Conservation (phyloP, 805 yeast species). For the Grigorovia yakushimaensis region DNA sequence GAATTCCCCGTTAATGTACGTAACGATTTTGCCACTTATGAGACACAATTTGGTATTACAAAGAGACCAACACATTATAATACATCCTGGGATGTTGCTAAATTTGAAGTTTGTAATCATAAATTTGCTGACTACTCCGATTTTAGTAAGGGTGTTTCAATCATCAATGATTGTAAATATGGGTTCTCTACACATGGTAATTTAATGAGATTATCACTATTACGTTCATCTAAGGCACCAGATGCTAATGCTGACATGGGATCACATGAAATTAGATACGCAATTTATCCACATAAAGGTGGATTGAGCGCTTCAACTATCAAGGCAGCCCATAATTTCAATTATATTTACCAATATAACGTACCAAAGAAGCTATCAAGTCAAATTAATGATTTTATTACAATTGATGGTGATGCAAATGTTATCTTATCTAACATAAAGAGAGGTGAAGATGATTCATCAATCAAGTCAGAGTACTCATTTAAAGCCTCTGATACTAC, state of each 20-base stretch:
- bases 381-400: constrained; percentile 25
- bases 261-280: constrained; percentile 68
- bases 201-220: constrained; percentile 70
- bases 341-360: constrained; percentile 35
- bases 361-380: constrained; percentile 11
- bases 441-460: constrained; percentile 77
- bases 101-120: constrained; percentile 92
- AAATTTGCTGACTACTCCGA: constrained; percentile 90
- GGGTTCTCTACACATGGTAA: constrained; percentile 95
- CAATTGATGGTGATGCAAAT: constrained; percentile 41
- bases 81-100: constrained; percentile 94
- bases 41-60: constrained; percentile 89
- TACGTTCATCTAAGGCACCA: constrained; percentile 90
- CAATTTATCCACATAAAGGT: constrained; percentile 75
- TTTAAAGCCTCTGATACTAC: constrained; percentile 36
- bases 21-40: constrained; percentile 73
- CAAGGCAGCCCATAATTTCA: constrained; percentile 69
- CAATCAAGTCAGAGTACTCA: constrained; percentile 38
- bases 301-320: constrained; percentile 55
- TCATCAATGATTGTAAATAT: constrained; percentile 77
- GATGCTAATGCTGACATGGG: constrained; percentile 96
- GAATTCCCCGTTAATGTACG: constrained; percentile 86
- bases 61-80: constrained; percentile 90
- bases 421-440: constrained; percentile 69
- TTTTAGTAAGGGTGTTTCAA: constrained; percentile 73